Evolutionary conservation across 352 stramenopile species (phyloP).

Genomic region (Phytophthora vignae): DNA sequence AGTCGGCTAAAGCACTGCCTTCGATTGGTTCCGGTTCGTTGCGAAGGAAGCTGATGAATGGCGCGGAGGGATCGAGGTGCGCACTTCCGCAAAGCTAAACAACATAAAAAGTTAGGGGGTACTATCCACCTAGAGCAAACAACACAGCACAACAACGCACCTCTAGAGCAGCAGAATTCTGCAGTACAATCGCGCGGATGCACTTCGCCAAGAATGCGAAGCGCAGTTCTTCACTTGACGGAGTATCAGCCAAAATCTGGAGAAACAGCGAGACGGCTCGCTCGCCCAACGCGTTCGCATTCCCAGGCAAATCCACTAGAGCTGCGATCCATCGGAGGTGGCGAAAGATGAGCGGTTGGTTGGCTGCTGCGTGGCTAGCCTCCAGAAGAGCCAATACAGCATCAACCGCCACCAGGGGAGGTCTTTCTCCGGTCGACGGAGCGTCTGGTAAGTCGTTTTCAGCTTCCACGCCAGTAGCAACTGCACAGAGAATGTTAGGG

Average conservation of each 20-base stretch:
- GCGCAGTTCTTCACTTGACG: constrained; percentile 34
- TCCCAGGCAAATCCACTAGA: constrained; percentile 48
- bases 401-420: constrained; percentile 47
- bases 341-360: constrained; percentile 46
- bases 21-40: not conserved
- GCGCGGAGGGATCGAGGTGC: constrained; percentile 35
- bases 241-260: constrained; percentile 37
- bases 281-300: constrained; percentile 55
- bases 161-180: constrained; percentile 52
- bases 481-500: constrained; percentile 30
- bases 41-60: constrained; percentile 45
- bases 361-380: constrained; percentile 7
- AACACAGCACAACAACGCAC: constrained; percentile 25
- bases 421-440: constrained; percentile 22
- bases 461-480: constrained; percentile 12
- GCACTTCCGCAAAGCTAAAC: constrained; percentile 43
- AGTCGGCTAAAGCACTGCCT: not conserved
- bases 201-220: constrained; percentile 59
- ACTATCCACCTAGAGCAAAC: not conserved
- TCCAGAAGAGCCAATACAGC: constrained; percentile 49
- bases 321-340: constrained; percentile 60
- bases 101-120: not conserved
- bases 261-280: constrained; percentile 36
- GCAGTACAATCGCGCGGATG: constrained; percentile 42
- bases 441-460: constrained; percentile 3